Evolutionary conservation across 495 filamentous ascomycete species (phyloP).

Genomic region (Trichoderma virens): DNA sequence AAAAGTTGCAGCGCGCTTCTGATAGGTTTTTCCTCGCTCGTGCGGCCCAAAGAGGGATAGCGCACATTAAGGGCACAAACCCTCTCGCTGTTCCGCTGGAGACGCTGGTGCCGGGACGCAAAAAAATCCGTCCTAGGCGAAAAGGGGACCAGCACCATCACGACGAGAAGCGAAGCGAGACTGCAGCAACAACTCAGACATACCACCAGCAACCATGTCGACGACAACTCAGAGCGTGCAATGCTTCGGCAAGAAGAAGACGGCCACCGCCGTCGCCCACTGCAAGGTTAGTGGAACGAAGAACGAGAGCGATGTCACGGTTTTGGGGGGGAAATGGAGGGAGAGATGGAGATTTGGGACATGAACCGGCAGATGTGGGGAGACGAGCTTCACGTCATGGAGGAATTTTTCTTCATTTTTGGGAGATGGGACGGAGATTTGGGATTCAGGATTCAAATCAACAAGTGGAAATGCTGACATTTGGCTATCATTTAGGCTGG

Average conservation of each 20-base stretch:
- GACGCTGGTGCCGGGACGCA: background rate
- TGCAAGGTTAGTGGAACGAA: slow-evolving; percentile 67
- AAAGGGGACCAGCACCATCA: slow-evolving; percentile 8
- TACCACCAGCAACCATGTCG: slow-evolving; percentile 52
- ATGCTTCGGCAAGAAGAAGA: slow-evolving; percentile 95
- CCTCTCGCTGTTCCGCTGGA: slow-evolving; percentile 18
- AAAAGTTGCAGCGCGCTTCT: background rate
- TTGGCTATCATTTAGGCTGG: slow-evolving; percentile 53
- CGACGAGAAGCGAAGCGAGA: slow-evolving; percentile 10
- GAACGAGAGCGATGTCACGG: background rate
- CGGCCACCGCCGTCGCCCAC: slow-evolving; percentile 77
- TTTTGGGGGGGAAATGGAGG: background rate
- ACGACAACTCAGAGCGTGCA: slow-evolving; percentile 74
- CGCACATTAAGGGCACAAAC: slow-evolving; percentile 24
- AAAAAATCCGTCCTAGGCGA: slow-evolving; percentile 9
- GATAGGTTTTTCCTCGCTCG: slow-evolving; percentile 14
- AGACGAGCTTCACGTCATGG: background rate
- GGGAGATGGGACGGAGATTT: background rate
- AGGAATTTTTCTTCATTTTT: background rate
- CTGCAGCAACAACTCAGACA: slow-evolving; percentile 6
- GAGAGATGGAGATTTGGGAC: background rate
- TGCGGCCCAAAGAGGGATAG: slow-evolving; percentile 14
- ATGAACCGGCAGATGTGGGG: background rate
- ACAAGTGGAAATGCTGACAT: slow-evolving; percentile 2
- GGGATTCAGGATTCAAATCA: background rate